phyloP scores from a whole-genome alignment of 495 filamentous ascomycete genomes.

The Aspergillus mulundensis region DNA sequence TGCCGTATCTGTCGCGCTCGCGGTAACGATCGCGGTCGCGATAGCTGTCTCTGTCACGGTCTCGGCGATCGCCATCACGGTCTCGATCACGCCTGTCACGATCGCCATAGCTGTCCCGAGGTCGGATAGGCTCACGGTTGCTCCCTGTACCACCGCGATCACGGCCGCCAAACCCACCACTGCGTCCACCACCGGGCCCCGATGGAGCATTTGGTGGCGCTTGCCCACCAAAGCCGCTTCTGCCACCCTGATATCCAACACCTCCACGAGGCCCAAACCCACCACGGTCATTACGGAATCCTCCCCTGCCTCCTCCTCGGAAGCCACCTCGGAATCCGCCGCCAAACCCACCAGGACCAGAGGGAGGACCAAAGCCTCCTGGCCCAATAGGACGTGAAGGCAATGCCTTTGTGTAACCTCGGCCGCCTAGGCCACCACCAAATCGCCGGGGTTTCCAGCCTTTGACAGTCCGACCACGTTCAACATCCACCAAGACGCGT shows the following conservation, averaged over 20 bases:
- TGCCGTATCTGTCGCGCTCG: slow-evolving; percentile 50
- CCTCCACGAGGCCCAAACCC: slow-evolving; percentile 52
- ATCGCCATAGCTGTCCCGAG: slow-evolving; percentile 44
- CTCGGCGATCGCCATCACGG: slow-evolving; percentile 45
- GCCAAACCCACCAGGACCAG: slow-evolving; percentile 64
- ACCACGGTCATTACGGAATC: slow-evolving; percentile 62
- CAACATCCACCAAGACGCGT: slow-evolving; percentile 89
- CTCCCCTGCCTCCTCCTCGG: slow-evolving; percentile 52
- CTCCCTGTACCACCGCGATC: slow-evolving; percentile 50
- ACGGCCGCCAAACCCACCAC: slow-evolving; percentile 45
- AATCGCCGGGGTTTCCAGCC: slow-evolving; percentile 92
- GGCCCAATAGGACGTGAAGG: slow-evolving; percentile 65
- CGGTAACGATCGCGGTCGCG: slow-evolving; percentile 46
- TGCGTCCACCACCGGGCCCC: slow-evolving; percentile 65
- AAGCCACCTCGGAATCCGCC: slow-evolving; percentile 63
- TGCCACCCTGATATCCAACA: slow-evolving; percentile 57
- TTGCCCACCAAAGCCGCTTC: slow-evolving; percentile 56
- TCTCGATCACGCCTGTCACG: slow-evolving; percentile 58
- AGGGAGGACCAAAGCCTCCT: slow-evolving; percentile 53
- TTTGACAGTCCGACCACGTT: slow-evolving; percentile 90
- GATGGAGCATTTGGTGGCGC: slow-evolving; percentile 76
- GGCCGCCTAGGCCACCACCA: slow-evolving; percentile 87
- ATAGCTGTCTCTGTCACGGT: slow-evolving; percentile 50
- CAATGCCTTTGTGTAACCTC: slow-evolving; percentile 84
- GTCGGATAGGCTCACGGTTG: slow-evolving; percentile 52